Evolutionary conservation across 2,329 filamentous ascomycete genomes (phyloP), one percentile per base, ranked within the genome.

Genomic region (Sporothrix curviconia): DNA sequence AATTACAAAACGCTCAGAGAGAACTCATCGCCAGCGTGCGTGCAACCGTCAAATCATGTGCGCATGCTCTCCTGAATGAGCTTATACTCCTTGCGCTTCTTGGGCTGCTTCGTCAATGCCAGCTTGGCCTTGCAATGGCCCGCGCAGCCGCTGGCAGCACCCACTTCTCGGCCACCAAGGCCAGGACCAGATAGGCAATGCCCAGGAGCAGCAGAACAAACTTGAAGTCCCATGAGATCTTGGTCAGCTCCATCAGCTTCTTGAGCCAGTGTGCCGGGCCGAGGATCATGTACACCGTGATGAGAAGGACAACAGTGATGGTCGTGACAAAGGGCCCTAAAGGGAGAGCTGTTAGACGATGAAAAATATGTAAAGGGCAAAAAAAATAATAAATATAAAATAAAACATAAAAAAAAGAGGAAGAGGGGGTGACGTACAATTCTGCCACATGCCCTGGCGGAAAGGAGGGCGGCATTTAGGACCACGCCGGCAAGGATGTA

Each of bases 401-500:
- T n/a, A 8, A 15, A 25, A 34, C 30, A 12, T 9, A 24, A 22
- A 32, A 9, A 42, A 14, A 55, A 63, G 57, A n/a, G n/a, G n/a
- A n/a, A n/a, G n/a, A n/a, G n/a, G n/a, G n/a, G n/a, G n/a, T n/a
- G 24, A 76, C 86, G 73, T 71, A 91, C 89, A 82, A 68, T 99
- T 99, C 59, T 87, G 80, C 17, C 76, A 76, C 76, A 91, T 90
- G 15, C 83, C 81, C 65, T 94, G 88, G 55, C 94, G 81, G 74
- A 96, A 99, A 0, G 94, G 94, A 34, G 83, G 85, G 1, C 95
- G n/a, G 94, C 90, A 65, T 88, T 95, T 30, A 99, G 78, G 1
- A 97, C 87, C 39, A 97, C 80, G 4, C 90, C 94, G 0, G 90
- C 89, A 22, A 96, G 78, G 37, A 95, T 95, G 70, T 99, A 99